Percentiles rank a stretch among this genome's conserved stretches.
These are phyloP conservation scores for Pseudocercospora fuligena DNA, from an alignment of 2,329 filamentous ascomycete genomes.

Conservation along the genomic window DNA sequence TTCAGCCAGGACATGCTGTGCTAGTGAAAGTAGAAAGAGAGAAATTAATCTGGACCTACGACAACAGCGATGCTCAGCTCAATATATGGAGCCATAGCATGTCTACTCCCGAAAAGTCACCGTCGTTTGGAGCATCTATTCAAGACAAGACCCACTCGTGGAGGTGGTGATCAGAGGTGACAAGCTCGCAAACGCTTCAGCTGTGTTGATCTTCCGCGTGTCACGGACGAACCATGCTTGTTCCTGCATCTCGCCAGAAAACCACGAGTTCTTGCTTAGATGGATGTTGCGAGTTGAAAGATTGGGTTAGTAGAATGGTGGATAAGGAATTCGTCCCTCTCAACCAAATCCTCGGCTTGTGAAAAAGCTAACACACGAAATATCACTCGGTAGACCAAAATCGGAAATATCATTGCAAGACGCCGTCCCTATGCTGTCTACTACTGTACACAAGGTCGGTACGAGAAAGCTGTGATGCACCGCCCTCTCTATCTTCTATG, in stretches of 20 bases:
- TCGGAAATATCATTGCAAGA: conserved; percentile 5
- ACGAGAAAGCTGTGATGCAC: conserved; percentile 15
- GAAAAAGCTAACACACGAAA: neutral
- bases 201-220: neutral
- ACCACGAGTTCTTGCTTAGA: neutral
- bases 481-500: conserved; percentile 18
- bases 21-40: neutral
- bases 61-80: neutral
- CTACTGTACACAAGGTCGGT: conserved; percentile 18
- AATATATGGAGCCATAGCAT: neutral
- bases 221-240: neutral
- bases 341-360: neutral
- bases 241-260: neutral
- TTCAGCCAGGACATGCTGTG: conserved; percentile 19
- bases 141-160: neutral
- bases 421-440: conserved; percentile 10
- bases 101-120: conserved; percentile 5
- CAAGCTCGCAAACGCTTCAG: neutral
- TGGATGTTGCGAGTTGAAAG: neutral
- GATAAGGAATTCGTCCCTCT: neutral
- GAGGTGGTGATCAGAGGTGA: neutral
- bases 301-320: neutral
- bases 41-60: neutral
- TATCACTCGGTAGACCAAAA: neutral
- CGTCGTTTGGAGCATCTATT: neutral